These are phyloP conservation scores for Mortierella sp. DNA, from an alignment of 371 early-diverging fungal genomes.

Conservation along the genomic window DNA sequence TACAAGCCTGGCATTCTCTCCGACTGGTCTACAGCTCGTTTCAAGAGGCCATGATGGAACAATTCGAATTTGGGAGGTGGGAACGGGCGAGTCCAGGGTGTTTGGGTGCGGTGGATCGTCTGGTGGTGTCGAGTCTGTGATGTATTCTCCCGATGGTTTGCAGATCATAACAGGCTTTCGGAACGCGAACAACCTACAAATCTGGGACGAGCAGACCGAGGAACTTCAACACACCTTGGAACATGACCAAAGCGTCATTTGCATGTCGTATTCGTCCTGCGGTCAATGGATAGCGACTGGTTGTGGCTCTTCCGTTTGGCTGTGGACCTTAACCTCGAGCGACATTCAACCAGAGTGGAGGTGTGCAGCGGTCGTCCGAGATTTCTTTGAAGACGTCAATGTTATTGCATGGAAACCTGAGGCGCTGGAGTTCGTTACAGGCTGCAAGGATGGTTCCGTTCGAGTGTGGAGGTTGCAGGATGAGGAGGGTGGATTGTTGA, in stretches of 20 bases:
- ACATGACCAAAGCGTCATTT: background rate
- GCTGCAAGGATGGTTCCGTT: too few species aligned
- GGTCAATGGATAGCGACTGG: constrained; percentile 11
- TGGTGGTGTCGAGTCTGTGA: background rate
- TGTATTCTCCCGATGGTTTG: background rate
- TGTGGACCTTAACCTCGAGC: background rate
- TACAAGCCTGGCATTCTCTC: background rate
- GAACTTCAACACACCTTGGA: background rate
- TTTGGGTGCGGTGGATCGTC: background rate
- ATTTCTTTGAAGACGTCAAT: too few species aligned
- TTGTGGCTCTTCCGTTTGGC: constrained; percentile 2
- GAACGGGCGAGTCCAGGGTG: background rate
- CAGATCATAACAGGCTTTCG: background rate
- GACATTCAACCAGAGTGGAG: background rate
- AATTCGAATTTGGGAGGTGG: background rate
- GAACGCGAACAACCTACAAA: background rate
- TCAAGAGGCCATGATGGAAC: background rate
- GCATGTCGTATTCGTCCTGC: constrained; percentile 6
- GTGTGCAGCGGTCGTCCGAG: background rate
- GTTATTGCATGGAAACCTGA: too few species aligned
- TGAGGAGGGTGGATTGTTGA: too few species aligned
- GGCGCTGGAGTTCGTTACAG: too few species aligned
- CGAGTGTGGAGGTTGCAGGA: too few species aligned
- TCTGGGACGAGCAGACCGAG: constrained; percentile 10
- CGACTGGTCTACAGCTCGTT: background rate